phyloP scores from a whole-genome alignment of 768 basidiomycete species.

The Amanita molliuscula region DNA sequence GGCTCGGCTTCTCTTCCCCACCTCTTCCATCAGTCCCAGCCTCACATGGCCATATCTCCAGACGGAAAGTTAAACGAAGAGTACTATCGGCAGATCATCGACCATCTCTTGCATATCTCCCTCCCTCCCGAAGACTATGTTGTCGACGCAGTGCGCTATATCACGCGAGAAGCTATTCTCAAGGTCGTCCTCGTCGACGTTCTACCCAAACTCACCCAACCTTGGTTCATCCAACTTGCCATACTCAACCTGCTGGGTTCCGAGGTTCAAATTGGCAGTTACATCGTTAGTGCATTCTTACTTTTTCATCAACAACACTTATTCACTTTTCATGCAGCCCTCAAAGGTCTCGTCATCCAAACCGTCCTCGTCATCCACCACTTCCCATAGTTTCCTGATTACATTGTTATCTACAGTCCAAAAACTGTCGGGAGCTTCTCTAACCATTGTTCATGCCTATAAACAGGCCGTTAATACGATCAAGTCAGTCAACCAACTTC shows the following conservation, averaged over 20 bases:
- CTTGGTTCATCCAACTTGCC: conserved; percentile 80
- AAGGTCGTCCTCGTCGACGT: conserved; percentile 64
- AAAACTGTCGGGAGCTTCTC: conserved; percentile 55
- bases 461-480: conserved; percentile 55
- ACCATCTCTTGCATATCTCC: conserved; percentile 62
- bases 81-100: conserved; percentile 73
- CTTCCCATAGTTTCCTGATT: conserved; percentile 50
- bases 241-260: conserved; percentile 47
- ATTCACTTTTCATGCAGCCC: conserved; percentile 15
- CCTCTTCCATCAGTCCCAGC: conserved; percentile 75
- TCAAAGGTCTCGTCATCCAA: conserved; percentile 17
- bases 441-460: conserved; percentile 59
- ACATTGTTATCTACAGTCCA: conserved; percentile 69
- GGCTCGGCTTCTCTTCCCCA: conserved; percentile 50
- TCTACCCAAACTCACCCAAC: conserved; percentile 63
- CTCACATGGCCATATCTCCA: conserved; percentile 68
- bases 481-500: conserved; percentile 48
- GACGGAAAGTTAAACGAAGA: conserved; percentile 62
- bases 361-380: conserved; percentile 27
- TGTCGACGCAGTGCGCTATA: conserved; percentile 69
- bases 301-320: background rate
- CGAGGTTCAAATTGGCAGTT: conserved; percentile 25
- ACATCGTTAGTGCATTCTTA: conserved; percentile 17
- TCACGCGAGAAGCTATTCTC: conserved; percentile 77
- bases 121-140: conserved; percentile 74